Evolutionary conservation across 768 basidiomycete genomes (phyloP).

Genomic region (Pisolithus albus): DNA sequence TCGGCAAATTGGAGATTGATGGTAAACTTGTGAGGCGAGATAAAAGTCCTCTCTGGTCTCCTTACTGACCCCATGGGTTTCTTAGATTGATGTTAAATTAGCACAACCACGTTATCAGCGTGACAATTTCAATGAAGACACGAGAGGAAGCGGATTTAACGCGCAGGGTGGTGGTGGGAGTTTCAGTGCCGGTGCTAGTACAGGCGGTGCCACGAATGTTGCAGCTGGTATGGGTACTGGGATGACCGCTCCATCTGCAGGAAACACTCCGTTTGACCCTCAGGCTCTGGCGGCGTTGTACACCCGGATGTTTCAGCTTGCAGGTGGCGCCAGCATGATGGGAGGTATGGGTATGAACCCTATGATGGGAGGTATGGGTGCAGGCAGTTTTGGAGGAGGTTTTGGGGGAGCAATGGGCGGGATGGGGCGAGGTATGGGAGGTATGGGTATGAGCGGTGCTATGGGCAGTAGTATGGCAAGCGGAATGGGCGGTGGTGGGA

Average conservation of each 20-base stretch:
- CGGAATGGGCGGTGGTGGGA: conserved; percentile 21
- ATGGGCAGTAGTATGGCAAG: conserved; percentile 29
- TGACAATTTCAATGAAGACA: conserved; percentile 51
- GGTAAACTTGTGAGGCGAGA: conserved; percentile 75
- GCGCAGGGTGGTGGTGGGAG: conserved; percentile 31
- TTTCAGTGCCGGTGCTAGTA: conserved; percentile 26
- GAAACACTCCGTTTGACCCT: conserved; percentile 77
- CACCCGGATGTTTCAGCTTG: conserved; percentile 91
- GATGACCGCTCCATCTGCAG: conserved; percentile 24
- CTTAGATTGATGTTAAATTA: conserved; percentile 92
- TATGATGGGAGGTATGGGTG: conserved; percentile 30
- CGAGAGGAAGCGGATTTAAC: conserved; percentile 21
- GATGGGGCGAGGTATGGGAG: conserved; percentile 33
- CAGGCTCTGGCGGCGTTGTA: conserved; percentile 89
- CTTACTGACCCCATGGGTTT: conserved; percentile 1
- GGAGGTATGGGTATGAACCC: conserved; percentile 37
- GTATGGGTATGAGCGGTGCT: conserved; percentile 31
- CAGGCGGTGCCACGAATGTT: conserved; percentile 11
- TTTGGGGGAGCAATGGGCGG: conserved; percentile 32
- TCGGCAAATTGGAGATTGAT: conserved; percentile 86
- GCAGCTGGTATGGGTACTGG: conserved; percentile 18
- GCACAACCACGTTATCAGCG: conserved; percentile 87
- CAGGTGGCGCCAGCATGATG: conserved; percentile 46
- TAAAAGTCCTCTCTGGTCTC: background rate
- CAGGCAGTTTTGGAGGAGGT: conserved; percentile 27